Base-by-base conservation (phyloP, 371 early-diverging fungal genomes). In the Syncephalastrum racemosum region DNA sequence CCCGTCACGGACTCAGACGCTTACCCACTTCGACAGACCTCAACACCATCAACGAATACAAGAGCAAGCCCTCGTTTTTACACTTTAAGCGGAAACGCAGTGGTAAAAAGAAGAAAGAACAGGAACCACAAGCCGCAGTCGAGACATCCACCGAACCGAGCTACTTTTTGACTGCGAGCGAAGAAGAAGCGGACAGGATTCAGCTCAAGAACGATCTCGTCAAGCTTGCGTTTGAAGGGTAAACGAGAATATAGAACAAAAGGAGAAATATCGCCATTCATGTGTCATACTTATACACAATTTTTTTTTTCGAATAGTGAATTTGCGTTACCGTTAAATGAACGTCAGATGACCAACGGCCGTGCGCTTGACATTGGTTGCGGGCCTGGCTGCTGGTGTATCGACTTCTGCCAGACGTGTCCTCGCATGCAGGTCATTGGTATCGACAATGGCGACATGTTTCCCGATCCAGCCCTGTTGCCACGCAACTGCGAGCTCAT, bases 331-430 rank as follows among this genome's bases (percentile, higher is more conserved):
- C 63, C 70, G n/a, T 42, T 70, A n/a, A 54, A 63, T 41, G 58
- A 63, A 41, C 13, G 43, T 25, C 22, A 52, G 7, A 31, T 70
- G n/a, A 53, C 58, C n/a, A 39, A 54, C 3, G 67, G 62, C 39
- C 53, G 62, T 22, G 67, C 73, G 16, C 56, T 77, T 22, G 77
- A 77, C 50, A 58, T 73, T 24, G 75, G 73, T 18, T 77, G 78
- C 62, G 78, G 78, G 18, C 60, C 75, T 12, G 78, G 78, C 18
- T 47, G 58, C 12, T 77, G 75, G 75, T 65, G 70, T 25, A 52
- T 77, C 43, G 75, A 74, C 44, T 56, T 67, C 40, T 61, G 66
- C 12, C 53, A 66, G 42, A 50, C 57, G 10, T 63, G 59, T 51
- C 70, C 66, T 3, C 52, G 53, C 54, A 47, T 64, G 10, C 53